phyloP scores from a whole-genome alignment of 441 rosid species.

The Kokia cookei region DNA sequence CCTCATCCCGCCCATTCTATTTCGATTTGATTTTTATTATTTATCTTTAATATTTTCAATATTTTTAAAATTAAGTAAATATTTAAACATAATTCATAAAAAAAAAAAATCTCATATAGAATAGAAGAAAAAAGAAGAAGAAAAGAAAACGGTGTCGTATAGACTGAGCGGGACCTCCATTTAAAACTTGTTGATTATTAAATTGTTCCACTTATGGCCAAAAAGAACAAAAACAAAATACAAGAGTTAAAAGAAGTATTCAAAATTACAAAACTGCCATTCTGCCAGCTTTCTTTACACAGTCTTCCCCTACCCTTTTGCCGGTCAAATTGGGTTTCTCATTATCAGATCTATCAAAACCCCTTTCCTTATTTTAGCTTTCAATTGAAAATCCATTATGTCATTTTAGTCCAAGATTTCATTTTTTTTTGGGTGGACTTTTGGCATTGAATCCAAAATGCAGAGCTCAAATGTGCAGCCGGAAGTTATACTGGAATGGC shows the following conservation, averaged over 20 bases:
- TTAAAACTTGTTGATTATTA: not conserved
- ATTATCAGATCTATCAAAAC: not conserved
- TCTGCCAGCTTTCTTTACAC: not conserved
- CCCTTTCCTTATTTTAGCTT: not conserved
- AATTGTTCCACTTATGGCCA: not conserved
- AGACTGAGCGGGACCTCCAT: not conserved
- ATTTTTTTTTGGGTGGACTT: not conserved
- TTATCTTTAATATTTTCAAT: too few relatives aligned
- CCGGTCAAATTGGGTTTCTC: not conserved
- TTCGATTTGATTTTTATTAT: too few relatives aligned
- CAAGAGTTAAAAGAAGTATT: not conserved
- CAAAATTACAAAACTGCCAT: not conserved
- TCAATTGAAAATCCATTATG: not conserved
- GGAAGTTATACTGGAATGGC: conserved; percentile 79
- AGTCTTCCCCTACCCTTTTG: not conserved
- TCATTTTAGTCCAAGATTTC: not conserved
- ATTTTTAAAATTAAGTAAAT: too few relatives aligned
- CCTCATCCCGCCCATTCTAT: accelerated
- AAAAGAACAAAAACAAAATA: not conserved
- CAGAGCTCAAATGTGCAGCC: conserved; percentile 53
- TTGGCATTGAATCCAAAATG: conserved; percentile 26
- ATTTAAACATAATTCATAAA: too few relatives aligned
- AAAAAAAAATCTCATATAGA: too few relatives aligned
- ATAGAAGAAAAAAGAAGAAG: too few relatives aligned
- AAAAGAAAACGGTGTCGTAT: not conserved